These are phyloP conservation scores for Cryptococcus sp. DNA, from an alignment of 1,284 basidiomycete species.

Conservation along the genomic window DNA sequence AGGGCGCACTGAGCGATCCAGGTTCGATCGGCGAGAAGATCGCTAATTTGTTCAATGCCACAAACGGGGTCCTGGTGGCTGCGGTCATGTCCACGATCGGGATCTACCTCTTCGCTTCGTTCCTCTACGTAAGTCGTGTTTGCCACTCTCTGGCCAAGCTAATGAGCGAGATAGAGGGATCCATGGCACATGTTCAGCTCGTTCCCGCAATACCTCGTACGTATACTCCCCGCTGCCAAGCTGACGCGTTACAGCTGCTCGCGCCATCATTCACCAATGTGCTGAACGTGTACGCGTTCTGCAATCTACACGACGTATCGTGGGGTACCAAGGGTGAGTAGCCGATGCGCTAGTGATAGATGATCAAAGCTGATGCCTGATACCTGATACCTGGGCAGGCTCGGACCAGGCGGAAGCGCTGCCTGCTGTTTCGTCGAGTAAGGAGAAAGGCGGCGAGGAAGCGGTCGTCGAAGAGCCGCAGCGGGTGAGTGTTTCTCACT, in stretches of 20 bases:
- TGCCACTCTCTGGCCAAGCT: not conserved
- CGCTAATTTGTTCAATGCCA: constrained; percentile 68
- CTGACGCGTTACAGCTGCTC: constrained; percentile 56
- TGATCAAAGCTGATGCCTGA: constrained; percentile 58
- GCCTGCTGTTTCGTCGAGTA: constrained; percentile 85
- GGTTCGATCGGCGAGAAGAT: constrained; percentile 57
- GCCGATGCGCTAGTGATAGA: not conserved
- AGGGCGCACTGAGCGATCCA: constrained; percentile 60
- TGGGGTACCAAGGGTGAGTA: constrained; percentile 29
- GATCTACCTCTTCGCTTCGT: constrained; percentile 78
- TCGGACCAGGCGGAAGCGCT: constrained; percentile 92
- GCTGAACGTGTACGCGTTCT: constrained; percentile 95
- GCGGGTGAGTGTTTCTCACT: constrained; percentile 56
- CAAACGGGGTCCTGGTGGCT: constrained; percentile 79
- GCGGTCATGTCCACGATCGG: constrained; percentile 87
- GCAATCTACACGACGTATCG: constrained; percentile 82
- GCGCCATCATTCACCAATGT: constrained; percentile 93
- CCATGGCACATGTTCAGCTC: constrained; percentile 99
- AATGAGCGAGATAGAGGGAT: constrained; percentile 65
- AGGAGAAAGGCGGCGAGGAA: constrained; percentile 70
- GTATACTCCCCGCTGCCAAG: not conserved
- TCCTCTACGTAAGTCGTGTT: constrained; percentile 75
- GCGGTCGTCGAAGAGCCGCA: constrained; percentile 81
- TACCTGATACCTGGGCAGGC: constrained; percentile 69
- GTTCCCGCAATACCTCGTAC: constrained; percentile 81